Conservation (phyloP, 2,329 filamentous ascomycete genomes). For the Lanzia echinophila region DNA sequence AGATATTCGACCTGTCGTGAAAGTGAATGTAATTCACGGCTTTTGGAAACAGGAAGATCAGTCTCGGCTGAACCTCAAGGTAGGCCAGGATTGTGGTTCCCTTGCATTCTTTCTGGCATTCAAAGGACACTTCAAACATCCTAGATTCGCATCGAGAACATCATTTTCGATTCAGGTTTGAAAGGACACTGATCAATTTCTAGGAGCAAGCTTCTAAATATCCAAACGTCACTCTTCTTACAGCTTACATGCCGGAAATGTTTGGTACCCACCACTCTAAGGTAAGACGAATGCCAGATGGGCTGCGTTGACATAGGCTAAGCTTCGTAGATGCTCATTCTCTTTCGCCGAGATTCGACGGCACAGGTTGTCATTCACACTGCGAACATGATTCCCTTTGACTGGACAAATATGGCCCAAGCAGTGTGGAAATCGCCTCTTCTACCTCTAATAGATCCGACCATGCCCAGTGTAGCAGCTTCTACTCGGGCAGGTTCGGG, state of each 20-base stretch:
- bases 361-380: constrained; percentile 82
- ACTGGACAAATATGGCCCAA: constrained; percentile 87
- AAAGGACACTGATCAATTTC: constrained; percentile 28
- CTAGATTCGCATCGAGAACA: background rate
- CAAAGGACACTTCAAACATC: too few relatives aligned
- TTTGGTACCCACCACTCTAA: constrained; percentile 73
- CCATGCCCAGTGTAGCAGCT: background rate
- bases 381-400: constrained; percentile 81
- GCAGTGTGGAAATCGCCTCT: constrained; percentile 72
- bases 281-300: constrained; percentile 7
- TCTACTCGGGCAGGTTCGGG: constrained; percentile 48
- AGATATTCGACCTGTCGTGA: constrained; percentile 45
- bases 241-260: constrained; percentile 72
- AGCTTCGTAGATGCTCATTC: constrained; percentile 67
- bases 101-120: background rate
- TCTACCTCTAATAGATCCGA: constrained; percentile 42
- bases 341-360: constrained; percentile 68
- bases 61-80: constrained; percentile 35
- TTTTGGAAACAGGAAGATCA: constrained; percentile 61
- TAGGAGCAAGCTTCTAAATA: constrained; percentile 56
- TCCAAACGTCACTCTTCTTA: constrained; percentile 62
- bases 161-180: background rate
- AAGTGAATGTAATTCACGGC: constrained; percentile 55
- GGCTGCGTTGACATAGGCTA: background rate
- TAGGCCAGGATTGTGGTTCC: constrained; percentile 36